phyloP scores from a whole-genome alignment of 805 yeast genomes.

The Lipomyces anomalus region DNA sequence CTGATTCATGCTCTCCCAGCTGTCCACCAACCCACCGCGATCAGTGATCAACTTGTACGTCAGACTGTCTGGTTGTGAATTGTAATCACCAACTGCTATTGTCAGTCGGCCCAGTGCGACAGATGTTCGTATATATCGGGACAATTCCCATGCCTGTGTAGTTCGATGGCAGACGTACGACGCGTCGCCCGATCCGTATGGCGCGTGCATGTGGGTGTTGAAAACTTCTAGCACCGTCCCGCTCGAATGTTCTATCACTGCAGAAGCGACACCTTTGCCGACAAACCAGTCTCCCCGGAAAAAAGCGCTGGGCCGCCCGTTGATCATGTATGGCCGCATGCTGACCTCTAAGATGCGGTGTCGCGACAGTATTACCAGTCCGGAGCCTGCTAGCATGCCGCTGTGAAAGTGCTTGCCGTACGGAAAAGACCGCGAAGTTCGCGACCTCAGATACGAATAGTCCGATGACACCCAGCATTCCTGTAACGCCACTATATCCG shows the following conservation, averaged over 20 bases:
- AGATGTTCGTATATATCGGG: conserved; percentile 57
- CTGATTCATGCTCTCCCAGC: conserved; percentile 10
- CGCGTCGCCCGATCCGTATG: conserved; percentile 85
- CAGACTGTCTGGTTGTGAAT: conserved; percentile 79
- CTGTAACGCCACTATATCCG: conserved; percentile 88
- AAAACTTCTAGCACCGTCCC: conserved; percentile 60
- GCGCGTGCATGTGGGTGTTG: conserved; percentile 96
- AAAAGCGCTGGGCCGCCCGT: conserved; percentile 91
- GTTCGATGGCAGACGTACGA: conserved; percentile 86
- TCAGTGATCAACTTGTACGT: conserved; percentile 68
- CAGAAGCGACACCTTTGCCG: conserved; percentile 81
- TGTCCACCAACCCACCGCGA: conserved; percentile 50
- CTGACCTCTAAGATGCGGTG: conserved; percentile 77
- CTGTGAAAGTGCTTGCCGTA: conserved; percentile 58
- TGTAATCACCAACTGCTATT: conserved; percentile 87
- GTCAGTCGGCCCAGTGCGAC: conserved; percentile 74
- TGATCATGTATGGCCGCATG: conserved; percentile 79
- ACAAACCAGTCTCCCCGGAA: conserved; percentile 96
- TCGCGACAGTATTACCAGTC: conserved; percentile 75
- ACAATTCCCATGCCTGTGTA: conserved; percentile 94
- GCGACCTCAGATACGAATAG: conserved; percentile 56
- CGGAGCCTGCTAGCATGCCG: conserved; percentile 91
- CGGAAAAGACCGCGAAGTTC: conserved; percentile 48
- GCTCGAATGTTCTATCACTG: conserved; percentile 50
- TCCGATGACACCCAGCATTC: conserved; percentile 89